Evolutionary conservation across 2,329 filamentous ascomycete genomes (phyloP).

Genomic region (Neofusicoccum umdonicola): DNA sequence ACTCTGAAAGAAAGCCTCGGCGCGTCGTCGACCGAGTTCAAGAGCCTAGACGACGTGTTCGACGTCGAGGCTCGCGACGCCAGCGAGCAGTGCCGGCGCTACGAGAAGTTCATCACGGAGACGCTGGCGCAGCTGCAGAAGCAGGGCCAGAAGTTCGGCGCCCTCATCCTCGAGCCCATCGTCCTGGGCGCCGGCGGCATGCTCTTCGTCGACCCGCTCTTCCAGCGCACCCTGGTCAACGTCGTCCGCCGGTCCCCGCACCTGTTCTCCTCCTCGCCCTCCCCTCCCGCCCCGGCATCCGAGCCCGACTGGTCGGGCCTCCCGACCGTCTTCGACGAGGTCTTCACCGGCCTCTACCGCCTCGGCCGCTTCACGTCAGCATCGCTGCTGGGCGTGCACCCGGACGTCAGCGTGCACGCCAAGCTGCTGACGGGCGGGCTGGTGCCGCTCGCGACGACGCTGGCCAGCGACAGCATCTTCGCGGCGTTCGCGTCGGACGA

Average conservation of each 20-base stretch:
- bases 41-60: constrained; percentile 34
- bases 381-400: constrained; percentile 64
- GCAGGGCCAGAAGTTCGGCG: constrained; percentile 68
- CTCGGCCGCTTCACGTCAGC: constrained; percentile 70
- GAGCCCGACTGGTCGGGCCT: constrained; percentile 64
- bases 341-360: constrained; percentile 82
- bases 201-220: constrained; percentile 78
- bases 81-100: constrained; percentile 25
- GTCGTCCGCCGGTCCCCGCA: constrained; percentile 61
- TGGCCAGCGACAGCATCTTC: constrained; percentile 73
- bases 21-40: constrained; percentile 32
- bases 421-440: constrained; percentile 81
- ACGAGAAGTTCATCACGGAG: background rate
- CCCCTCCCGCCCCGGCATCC: too few species aligned
- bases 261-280: constrained; percentile 47
- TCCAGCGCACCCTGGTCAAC: constrained; percentile 69
- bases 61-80: constrained; percentile 43
- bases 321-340: constrained; percentile 80
- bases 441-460: constrained; percentile 72
- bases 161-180: constrained; percentile 76
- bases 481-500: constrained; percentile 66
- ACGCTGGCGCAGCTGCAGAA: constrained; percentile 33
- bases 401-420: constrained; percentile 78
- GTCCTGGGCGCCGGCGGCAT: constrained; percentile 82
- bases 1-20: constrained; percentile 35